A percentile compares a stretch with the other conserved stretches of the same genome.
These are phyloP conservation scores for barley (Hordeum vulgare) DNA, from an alignment of 176 grass and related monocot species.

Conservation along the genomic window MorexV3_pseudomolecules_assembly NC_058519.1:597421465-597421964, in stretches of 20 bases:
- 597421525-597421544: conserved; percentile 1
- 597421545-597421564: conserved; percentile 1
- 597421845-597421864: neutral
- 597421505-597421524: neutral
- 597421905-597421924: neutral
- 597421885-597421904: no score
- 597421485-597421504: neutral
- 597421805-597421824: no score
- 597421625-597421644: conserved; percentile 55
- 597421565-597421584: conserved; percentile 30
- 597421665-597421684: conserved; percentile 55
- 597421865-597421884: neutral
- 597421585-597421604: conserved; percentile 74
- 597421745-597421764: conserved; percentile 12
- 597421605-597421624: conserved; percentile 69
- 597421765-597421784: neutral
- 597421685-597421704: conserved; percentile 51
- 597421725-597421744: conserved; percentile 44
- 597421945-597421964: neutral
- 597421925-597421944: conserved; percentile 2
- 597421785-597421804: neutral
- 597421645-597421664: conserved; percentile 57
- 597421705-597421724: conserved; percentile 69
- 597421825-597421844: neutral
- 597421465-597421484: conserved; percentile 43